Evolutionary conservation across 768 basidiomycete species (phyloP).

Genomic region (Lactarius hengduanensis): DNA sequence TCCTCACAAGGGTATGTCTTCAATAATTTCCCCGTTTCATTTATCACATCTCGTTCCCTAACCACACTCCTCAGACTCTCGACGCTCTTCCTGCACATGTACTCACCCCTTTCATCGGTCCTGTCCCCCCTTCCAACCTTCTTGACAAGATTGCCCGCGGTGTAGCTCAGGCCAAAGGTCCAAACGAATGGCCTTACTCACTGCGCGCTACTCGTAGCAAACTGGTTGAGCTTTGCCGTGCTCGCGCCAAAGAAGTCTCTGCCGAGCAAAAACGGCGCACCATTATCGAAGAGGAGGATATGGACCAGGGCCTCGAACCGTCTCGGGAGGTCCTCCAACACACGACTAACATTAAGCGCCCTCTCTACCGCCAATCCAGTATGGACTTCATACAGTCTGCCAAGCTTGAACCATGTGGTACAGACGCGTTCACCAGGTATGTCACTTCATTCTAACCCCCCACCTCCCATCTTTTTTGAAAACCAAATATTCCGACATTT

Average conservation of each 20-base stretch:
- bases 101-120: constrained; percentile 84
- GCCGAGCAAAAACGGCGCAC: constrained; percentile 39
- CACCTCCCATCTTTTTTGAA: constrained; percentile 3
- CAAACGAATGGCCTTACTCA: constrained; percentile 80
- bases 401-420: constrained; percentile 48
- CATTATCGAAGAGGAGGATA: constrained; percentile 49
- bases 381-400: constrained; percentile 77
- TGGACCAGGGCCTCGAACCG: constrained; percentile 31
- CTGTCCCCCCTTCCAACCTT: constrained; percentile 80
- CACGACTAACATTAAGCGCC: constrained; percentile 54
- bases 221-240: constrained; percentile 74
- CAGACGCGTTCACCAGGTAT: constrained; percentile 61
- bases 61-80: constrained; percentile 54
- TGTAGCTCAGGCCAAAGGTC: constrained; percentile 70
- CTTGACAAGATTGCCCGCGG: constrained; percentile 85
- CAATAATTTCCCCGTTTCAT: constrained; percentile 10
- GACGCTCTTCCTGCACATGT: constrained; percentile 81
- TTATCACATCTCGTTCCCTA: constrained; percentile 19
- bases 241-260: constrained; percentile 52
- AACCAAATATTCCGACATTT: background rate
- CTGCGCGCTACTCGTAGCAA: constrained; percentile 78
- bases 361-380: constrained; percentile 77
- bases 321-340: constrained; percentile 43
- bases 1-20: constrained; percentile 61
- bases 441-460: constrained; percentile 33